Base-by-base conservation (phyloP, 2,329 filamentous ascomycete genomes). In the Alternaria consortialis region DNA sequence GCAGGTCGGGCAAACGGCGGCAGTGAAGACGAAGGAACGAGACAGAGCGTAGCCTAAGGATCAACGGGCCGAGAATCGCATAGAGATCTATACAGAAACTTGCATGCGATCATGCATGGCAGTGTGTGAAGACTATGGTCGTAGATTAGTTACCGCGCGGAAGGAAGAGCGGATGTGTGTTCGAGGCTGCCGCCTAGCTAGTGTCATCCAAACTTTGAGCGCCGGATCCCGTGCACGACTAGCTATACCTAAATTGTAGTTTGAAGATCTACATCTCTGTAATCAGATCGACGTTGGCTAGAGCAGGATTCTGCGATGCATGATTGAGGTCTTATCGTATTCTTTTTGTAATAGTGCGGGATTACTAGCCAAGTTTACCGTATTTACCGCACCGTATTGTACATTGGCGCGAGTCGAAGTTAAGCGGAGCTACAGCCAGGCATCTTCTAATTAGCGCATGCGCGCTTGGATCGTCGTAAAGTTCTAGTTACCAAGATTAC, bases 111-210 rank as follows among this genome's bases (percentile, higher is more conserved):
- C 39, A 42, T 42, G 7, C 3, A 42, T 15, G 20, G 20, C 7
- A 15, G 6, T 20, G 25, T 42, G 39, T 42, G 39, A 42, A 42
- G 20, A 42, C 12, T 6, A 25, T 42, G 3, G 20, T 23, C 39
- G 39, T 50, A 13, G 20, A 34, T 37, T 50, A 37, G 46, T n/a
- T 50, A 50, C 46, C 32, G 46, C 20, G 20, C 46, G 46, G 46
- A 20, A 50, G 46, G 46, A 37, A 50, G n/a, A 25, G 46, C 32
- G 46, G 46, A 50, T 36, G 32, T 37, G 46, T 36, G 32, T 50
- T 36, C 40, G 32, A 42, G 11, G 39, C 20, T 23, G 20, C 12
- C 11, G 20, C 13, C 39, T 25, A 50, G 46, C 20, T 36, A 20
- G 23, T 50, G 32, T 27, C 46, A 50, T 50, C 46, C 46, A 37